Evolutionary conservation across 1,284 basidiomycete species (phyloP), one percentile per base, ranked within the genome.

Genomic region (Papiliotrema nemorosa): DNA sequence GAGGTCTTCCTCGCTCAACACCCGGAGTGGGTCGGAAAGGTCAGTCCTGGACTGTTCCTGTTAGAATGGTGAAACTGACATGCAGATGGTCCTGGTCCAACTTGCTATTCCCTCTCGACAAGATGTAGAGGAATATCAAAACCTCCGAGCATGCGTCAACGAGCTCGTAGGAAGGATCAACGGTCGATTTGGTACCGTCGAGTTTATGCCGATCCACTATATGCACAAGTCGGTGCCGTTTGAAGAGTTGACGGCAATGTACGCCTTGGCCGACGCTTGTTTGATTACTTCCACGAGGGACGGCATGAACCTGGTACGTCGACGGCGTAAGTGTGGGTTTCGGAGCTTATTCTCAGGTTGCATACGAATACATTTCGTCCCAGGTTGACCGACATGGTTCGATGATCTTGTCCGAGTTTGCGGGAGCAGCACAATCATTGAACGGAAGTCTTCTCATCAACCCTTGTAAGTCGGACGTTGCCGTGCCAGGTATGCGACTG

Each of bases 111-210:
- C 96, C 1, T 97, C 93, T 13, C 82, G 94, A 27, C 91, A 97
- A 75, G 96, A 98, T 67, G 94, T 98, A 46, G 96, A 98, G 74
- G 94, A 98, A 76, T 98, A 98, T 72, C 94, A 98, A 76, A 97
- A 97, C 75, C 76, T 98, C 56, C 85, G 96, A 9, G 86, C 91
- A 10, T 92, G 88, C 2, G 93, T 98, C 44, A 98, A 98, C 77
- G 94, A 98, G 73, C 83, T 97, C 34, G 94, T 98, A 14, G 96
- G 96, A 0, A 84, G 94, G 26, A 97, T 98, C 77, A 98, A 98
- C 68, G 96, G 96, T 5, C 85, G 91, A 9, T 98, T 97, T 66
- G 96, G 96, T 21, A 97, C 94, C 0, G 92, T 97, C 58, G 93
- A 97, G 64, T 96, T 93, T 70, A 96, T 97, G 88, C 94, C 94